Percentiles rank a stretch among this genome's conserved stretches.
These are phyloP conservation scores for Sporothrix sp. DNA, from an alignment of 2,329 filamentous ascomycete genomes.

Conservation along the genomic window DNA sequence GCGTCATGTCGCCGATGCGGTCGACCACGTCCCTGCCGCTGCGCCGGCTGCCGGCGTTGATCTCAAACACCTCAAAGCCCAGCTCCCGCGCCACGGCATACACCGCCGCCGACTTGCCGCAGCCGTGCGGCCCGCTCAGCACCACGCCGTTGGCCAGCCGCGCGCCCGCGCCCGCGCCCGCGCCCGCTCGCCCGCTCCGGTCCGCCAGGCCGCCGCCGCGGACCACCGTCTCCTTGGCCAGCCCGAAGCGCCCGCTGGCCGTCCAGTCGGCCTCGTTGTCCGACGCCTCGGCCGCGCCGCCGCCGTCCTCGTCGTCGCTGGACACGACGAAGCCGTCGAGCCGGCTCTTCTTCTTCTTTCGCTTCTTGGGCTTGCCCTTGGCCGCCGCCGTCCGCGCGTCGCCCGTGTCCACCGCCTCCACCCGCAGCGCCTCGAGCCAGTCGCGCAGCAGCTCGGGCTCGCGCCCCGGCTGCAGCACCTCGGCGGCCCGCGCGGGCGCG, in stretches of 20 bases:
- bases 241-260: constrained; percentile 27
- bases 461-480: constrained; percentile 65
- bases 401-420: constrained; percentile 62
- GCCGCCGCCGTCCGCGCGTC: constrained; percentile 17
- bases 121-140: constrained; percentile 79
- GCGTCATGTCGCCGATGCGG: constrained; percentile 91
- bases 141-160: constrained; percentile 68
- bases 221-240: constrained; percentile 45
- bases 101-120: constrained; percentile 86
- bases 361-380: constrained; percentile 32
- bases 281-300: constrained; percentile 58
- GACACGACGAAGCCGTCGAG: constrained; percentile 72
- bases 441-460: constrained; percentile 64
- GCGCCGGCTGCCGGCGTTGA: constrained; percentile 73
- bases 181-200: constrained; percentile 29
- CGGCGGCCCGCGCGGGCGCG: constrained; percentile 54
- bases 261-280: constrained; percentile 46
- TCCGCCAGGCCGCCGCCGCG: constrained; percentile 28
- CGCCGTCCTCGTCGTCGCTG: constrained; percentile 66
- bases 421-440: constrained; percentile 69
- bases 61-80: constrained; percentile 89
- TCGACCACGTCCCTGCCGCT: constrained; percentile 87
- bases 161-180: too few species aligned
- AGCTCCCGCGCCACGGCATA: constrained; percentile 89
- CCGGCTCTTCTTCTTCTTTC: constrained; percentile 60